Percentiles rank a stretch among this genome's conserved stretches.
phyloP scores from a whole-genome alignment of 2,329 filamentous ascomycete species.

The Aspergillus fumigatus region DNA sequence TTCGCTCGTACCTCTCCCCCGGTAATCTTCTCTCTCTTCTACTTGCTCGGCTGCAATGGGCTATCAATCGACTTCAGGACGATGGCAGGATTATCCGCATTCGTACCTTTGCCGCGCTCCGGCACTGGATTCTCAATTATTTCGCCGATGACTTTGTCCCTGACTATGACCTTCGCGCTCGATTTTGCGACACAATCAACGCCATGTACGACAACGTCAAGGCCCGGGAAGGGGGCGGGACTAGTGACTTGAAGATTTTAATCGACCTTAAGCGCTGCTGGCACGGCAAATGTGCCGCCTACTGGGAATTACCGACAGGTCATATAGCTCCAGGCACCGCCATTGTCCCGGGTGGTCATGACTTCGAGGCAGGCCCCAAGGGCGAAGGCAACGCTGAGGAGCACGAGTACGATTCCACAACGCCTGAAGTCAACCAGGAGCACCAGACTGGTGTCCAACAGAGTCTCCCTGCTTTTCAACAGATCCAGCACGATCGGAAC shows the following conservation, averaged over 20 bases:
- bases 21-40: constrained; percentile 76
- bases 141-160: constrained; percentile 90
- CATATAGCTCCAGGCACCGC: constrained; percentile 59
- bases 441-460: not conserved
- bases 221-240: constrained; percentile 48
- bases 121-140: constrained; percentile 98
- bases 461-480: constrained; percentile 16
- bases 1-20: constrained; percentile 76
- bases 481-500: constrained; percentile 32
- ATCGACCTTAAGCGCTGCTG: constrained; percentile 96
- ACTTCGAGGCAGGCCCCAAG: constrained; percentile 45
- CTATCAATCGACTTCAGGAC: constrained; percentile 72
- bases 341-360: constrained; percentile 72
- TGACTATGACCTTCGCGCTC: constrained; percentile 66
- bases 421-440: constrained; percentile 10
- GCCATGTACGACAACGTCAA: constrained; percentile 51
- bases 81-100: constrained; percentile 91
- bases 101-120: constrained; percentile 86
- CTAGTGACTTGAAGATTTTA: constrained; percentile 76
- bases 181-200: constrained; percentile 80
- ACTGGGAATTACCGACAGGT: constrained; percentile 75
- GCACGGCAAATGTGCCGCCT: constrained; percentile 82
- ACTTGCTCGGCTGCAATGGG: constrained; percentile 81
- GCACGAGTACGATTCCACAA: constrained; percentile 10
- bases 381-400: constrained; percentile 25